A percentile compares a stretch with the other conserved stretches of the same genome.
Conservation (phyloP, 768 basidiomycete genomes). For the Mycena galopus region DNA sequence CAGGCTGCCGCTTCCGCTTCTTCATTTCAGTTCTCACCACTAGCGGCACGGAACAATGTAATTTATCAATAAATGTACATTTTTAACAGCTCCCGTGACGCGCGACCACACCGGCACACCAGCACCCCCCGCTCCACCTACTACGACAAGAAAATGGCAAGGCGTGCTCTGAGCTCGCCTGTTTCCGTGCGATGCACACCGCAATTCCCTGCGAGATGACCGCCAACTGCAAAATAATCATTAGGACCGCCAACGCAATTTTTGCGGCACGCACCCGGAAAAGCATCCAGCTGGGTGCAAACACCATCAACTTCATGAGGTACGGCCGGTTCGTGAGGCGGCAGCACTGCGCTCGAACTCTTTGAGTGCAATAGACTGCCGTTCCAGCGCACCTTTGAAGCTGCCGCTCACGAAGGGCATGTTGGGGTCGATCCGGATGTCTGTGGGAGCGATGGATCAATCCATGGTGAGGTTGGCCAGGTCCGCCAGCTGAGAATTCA, state of each 20-base stretch:
- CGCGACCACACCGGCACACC: no score
- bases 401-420: conserved; percentile 56
- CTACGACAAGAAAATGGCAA: no score
- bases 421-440: conserved; percentile 46
- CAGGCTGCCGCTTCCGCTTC: no score
- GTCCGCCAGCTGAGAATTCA: conserved; percentile 76
- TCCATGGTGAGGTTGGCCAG: conserved; percentile 92
- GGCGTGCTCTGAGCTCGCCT: conserved; percentile 90
- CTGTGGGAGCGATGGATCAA: conserved; percentile 72
- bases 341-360: conserved; percentile 87
- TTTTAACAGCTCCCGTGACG: no score
- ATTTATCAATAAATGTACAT: no score
- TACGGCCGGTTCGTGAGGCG: conserved; percentile 72
- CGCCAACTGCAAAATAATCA: conserved; percentile 63
- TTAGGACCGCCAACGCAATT: background rate
- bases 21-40: no score
- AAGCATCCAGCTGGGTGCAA: conserved; percentile 90
- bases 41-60: no score
- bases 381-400: conserved; percentile 71
- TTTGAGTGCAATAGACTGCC: conserved; percentile 73
- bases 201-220: conserved; percentile 93
- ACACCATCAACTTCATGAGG: conserved; percentile 86
- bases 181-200: conserved; percentile 85
- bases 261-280: conserved; percentile 69
- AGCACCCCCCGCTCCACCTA: no score